Percentiles rank a stretch among this genome's conserved stretches.
Conservation (phyloP, 2,329 filamentous ascomycete species). For the Fusarium praegraminearum region DNA sequence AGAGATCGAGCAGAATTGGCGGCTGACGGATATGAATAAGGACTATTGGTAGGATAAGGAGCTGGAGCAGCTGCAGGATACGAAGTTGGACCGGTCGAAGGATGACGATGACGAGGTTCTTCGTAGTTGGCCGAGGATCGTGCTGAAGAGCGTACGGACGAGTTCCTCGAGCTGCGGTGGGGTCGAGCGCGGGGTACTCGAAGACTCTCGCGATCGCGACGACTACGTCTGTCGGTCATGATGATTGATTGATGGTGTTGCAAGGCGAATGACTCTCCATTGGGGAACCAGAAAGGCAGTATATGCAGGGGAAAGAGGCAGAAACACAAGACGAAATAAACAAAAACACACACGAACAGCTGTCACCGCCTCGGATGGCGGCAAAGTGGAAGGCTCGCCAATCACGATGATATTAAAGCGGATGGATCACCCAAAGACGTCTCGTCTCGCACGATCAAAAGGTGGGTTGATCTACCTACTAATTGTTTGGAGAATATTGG, state of each 20-base stretch:
- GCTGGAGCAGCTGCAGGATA: conserved; percentile 1
- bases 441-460: conserved; percentile 36
- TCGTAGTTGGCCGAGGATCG: conserved; percentile 44
- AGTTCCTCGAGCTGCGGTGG: conserved; percentile 31
- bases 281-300: not conserved
- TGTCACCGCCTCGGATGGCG: conserved; percentile 35
- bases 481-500: conserved; percentile 21
- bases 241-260: conserved; percentile 19
- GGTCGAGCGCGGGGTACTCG: conserved; percentile 47
- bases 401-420: conserved; percentile 39
- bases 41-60: conserved; percentile 1
- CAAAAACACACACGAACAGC: conserved; percentile 2
- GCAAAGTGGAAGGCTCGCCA: conserved; percentile 38
- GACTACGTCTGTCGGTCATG: conserved; percentile 47
- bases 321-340: not conserved
- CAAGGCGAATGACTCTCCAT: conserved; percentile 18
- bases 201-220: conserved; percentile 44
- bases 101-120: conserved; percentile 38
- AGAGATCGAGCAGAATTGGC: conserved; percentile 43
- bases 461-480: conserved; percentile 32
- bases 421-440: conserved; percentile 32
- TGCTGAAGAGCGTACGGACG: conserved; percentile 46
- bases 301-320: not conserved
- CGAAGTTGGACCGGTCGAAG: not conserved
- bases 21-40: conserved; percentile 21